Evolutionary conservation across 305 asterid genomes (phyloP).

Genomic region (Solanum aculeatissimum): DNA sequence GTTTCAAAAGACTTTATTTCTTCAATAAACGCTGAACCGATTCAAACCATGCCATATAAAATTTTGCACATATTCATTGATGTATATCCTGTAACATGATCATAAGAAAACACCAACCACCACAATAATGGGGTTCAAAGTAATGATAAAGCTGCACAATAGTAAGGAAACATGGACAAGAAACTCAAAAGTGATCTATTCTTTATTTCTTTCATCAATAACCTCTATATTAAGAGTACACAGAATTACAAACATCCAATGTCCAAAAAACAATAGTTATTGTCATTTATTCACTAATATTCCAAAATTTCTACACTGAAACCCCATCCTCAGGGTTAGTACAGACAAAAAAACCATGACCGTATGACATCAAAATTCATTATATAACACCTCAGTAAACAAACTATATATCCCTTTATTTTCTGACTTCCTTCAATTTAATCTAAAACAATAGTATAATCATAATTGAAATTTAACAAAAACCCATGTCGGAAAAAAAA

Average conservation of each 20-base stretch:
- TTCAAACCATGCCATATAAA: not conserved
- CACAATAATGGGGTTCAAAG: not conserved
- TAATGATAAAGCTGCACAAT: not conserved
- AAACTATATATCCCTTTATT: not conserved
- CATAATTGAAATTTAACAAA: not conserved
- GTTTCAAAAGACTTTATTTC: not conserved
- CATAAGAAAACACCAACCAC: not conserved
- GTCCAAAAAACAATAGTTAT: not conserved
- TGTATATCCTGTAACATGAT: not conserved
- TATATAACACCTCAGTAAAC: not conserved
- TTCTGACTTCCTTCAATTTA: not conserved
- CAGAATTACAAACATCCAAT: not conserved
- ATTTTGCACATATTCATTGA: not conserved
- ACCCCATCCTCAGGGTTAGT: not conserved
- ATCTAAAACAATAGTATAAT: not conserved
- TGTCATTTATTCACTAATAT: not conserved
- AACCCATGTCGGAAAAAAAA: not conserved
- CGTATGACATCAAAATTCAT: not conserved
- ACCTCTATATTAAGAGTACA: not conserved
- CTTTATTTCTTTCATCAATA: not conserved
- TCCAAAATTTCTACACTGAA: not conserved
- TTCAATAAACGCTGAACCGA: not conserved
- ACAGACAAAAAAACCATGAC: not conserved
- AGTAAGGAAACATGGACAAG: not conserved
- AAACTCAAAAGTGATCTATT: not conserved